A percentile compares a stretch with the other conserved stretches of the same genome.
Evolutionary conservation across 2,329 filamentous ascomycete species (phyloP).

Genomic region (Leptographium wingfieldii): DNA sequence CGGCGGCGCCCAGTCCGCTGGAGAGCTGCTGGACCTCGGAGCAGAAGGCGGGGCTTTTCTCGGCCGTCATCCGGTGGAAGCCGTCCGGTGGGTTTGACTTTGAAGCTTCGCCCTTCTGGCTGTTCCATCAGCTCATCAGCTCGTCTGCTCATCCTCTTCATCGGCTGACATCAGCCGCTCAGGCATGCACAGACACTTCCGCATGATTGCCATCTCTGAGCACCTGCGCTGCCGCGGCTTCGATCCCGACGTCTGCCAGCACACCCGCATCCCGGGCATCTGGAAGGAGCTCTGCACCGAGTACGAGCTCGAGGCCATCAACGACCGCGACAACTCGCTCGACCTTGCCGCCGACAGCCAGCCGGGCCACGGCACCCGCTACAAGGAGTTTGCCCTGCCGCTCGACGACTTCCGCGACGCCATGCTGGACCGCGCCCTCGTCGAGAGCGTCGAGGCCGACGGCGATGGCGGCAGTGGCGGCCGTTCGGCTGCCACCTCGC

Average conservation of each 20-base stretch:
- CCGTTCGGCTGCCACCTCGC: conserved; percentile 10
- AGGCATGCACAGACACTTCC: conserved; percentile 91
- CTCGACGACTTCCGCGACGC: conserved; percentile 11
- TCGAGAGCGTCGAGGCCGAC: not conserved
- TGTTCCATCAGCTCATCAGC: too few relatives aligned
- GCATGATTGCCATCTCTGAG: conserved; percentile 76
- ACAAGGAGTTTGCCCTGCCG: conserved; percentile 14
- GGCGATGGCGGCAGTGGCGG: conserved; percentile 2
- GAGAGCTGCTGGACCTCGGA: conserved; percentile 86
- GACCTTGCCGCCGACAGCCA: conserved; percentile 9
- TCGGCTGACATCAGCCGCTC: not conserved
- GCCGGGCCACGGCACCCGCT: conserved; percentile 7
- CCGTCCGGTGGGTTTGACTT: conserved; percentile 54
- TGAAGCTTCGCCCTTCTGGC: too few relatives aligned
- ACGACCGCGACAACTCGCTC: conserved; percentile 38
- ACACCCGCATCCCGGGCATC: conserved; percentile 82
- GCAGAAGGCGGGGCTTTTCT: conserved; percentile 85
- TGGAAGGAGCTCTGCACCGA: conserved; percentile 76
- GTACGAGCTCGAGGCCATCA: conserved; percentile 75
- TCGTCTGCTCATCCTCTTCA: too few relatives aligned
- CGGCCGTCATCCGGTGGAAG: conserved; percentile 88
- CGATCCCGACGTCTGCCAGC: conserved; percentile 53
- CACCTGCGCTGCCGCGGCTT: conserved; percentile 70
- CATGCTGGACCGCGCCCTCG: conserved; percentile 11
- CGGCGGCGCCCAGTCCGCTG: conserved; percentile 25